Base-by-base conservation (phyloP, 495 filamentous ascomycete species). In the Diplogelasinospora grovesii region DNA sequence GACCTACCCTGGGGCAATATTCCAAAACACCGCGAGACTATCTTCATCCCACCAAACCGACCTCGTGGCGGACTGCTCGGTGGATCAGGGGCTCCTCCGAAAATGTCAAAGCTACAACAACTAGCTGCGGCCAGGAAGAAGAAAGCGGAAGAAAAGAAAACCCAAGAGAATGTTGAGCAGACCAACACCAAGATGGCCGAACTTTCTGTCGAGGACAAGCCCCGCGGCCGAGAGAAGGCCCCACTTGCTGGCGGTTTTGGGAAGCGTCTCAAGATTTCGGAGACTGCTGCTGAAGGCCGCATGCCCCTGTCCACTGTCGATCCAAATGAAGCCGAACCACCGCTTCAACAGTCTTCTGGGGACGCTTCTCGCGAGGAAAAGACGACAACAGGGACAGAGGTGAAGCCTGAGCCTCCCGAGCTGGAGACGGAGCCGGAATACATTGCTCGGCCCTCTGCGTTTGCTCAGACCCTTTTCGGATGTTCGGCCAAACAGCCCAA, bases 1-100 rank as follows among this genome's bases (percentile, higher is more conserved):
- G 92, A 94, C 53, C 79, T 78, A 45, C 87, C 90, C 0, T 98
- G 92, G 92, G 71, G 87, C 16, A 79, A 83, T 43, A 69, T 93
- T 22, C 86, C 89, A 16, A 49, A 59, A 16, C 63, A 86, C 35
- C 79, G 86, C 16, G 76, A 76, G 43, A 77, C 81, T 25, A 74
- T 90, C 16, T 68, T 87, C 23, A 64, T 86, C 16, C 70, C 82
- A 30, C 78, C 82, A 3, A 49, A 78, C 3, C 70, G 65, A 36
- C 79, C 77, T 31, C 72, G 64, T 21, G 76, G 82, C 6, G 75
- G 77, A 0, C 70, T 98, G 7, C 63, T 92, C 13, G 92, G 92
- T 15, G 92, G 93, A 15, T 77, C 84, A 2, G 65, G 69, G 15
- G 46, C 63, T 0, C 52, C 70, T 8, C 65, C 76, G n/a, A 95